phyloP scores from a whole-genome alignment of 768 basidiomycete genomes.

The Pleurotus citrinopileatus region DNA sequence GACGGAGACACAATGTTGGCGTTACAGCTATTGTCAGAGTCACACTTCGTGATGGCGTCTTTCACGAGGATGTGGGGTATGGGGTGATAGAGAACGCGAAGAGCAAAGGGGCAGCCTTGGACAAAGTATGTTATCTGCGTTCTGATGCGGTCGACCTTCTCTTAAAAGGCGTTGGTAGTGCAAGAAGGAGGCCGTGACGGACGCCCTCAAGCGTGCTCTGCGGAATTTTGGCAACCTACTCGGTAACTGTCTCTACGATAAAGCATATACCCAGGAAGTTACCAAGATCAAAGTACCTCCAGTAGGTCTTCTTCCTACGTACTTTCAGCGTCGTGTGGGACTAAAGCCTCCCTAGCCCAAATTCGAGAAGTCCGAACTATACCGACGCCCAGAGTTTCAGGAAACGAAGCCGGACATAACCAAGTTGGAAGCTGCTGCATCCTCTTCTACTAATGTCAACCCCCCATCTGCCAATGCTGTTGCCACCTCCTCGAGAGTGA shows the following conservation, averaged over 20 bases:
- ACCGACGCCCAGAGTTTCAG: constrained; percentile 70
- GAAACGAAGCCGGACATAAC: constrained; percentile 35
- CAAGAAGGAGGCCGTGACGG: constrained; percentile 98
- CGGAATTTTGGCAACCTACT: constrained; percentile 92
- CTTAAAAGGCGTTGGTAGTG: constrained; percentile 52
- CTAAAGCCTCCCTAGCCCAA: constrained; percentile 44
- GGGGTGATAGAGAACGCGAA: constrained; percentile 84
- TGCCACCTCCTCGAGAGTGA: constrained; percentile 2
- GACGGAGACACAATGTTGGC: constrained; percentile 63
- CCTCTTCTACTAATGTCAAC: constrained; percentile 7
- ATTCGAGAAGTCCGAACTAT: constrained; percentile 62
- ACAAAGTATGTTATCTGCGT: constrained; percentile 72
- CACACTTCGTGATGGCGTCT: constrained; percentile 82
- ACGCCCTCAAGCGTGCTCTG: constrained; percentile 87
- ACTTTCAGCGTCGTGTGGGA: not conserved
- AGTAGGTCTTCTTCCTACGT: constrained; percentile 47
- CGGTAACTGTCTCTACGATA: constrained; percentile 98
- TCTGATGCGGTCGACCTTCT: not conserved
- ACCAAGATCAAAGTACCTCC: constrained; percentile 82
- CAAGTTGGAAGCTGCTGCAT: constrained; percentile 11
- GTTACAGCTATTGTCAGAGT: constrained; percentile 86
- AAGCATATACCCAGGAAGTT: constrained; percentile 80
- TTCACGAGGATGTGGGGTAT: constrained; percentile 93
- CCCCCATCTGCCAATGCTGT: constrained; percentile 16
- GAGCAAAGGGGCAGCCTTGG: constrained; percentile 81